phyloP scores from a whole-genome alignment of 2,329 filamentous ascomycete species.

The Diaporthe capsici region DNA sequence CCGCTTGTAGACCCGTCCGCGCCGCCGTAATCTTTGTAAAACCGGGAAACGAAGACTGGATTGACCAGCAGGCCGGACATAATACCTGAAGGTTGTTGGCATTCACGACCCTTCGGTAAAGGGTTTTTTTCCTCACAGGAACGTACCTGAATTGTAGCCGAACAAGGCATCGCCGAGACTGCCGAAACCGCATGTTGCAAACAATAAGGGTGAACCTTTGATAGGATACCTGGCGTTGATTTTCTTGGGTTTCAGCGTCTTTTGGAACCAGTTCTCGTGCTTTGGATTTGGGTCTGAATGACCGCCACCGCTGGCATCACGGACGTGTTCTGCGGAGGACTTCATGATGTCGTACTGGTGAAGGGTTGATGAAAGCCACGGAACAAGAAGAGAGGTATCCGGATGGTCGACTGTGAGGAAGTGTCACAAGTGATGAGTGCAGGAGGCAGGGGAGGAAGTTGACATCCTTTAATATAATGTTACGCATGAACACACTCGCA shows the following conservation, averaged over 20 bases:
- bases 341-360: not conserved
- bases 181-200: not conserved
- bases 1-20: not conserved
- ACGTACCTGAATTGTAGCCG: not conserved
- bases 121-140: not conserved
- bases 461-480: not conserved
- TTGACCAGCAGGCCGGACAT: not conserved
- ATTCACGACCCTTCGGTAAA: not conserved
- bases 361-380: not conserved
- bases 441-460: not conserved
- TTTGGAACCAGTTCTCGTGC: not conserved
- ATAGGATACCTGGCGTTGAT: not conserved
- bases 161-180: not conserved
- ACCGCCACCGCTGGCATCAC: not conserved
- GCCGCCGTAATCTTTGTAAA: not conserved
- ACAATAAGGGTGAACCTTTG: not conserved
- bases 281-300: not conserved
- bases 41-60: not conserved
- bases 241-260: not conserved
- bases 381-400: not conserved
- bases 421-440: not conserved
- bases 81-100: not conserved
- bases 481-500: not conserved
- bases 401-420: not conserved
- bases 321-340: not conserved